Conservation (phyloP, 768 basidiomycete genomes). For the Macrolepiota albuminosa region DNA sequence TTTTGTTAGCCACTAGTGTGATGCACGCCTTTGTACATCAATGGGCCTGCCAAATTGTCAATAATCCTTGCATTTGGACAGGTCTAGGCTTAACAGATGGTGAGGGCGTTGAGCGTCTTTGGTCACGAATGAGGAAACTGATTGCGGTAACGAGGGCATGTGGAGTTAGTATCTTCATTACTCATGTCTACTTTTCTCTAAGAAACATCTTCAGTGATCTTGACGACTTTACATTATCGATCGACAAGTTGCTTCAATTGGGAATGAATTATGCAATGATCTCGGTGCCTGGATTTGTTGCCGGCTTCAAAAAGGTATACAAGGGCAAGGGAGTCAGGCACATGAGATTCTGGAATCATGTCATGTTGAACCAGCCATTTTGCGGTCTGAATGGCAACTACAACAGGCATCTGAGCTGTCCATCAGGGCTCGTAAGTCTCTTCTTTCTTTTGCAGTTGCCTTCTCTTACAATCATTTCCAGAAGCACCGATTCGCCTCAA, state of each 20-base stretch:
- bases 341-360: background rate
- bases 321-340: background rate
- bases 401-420: background rate
- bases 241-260: background rate
- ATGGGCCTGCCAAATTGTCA: too few relatives aligned
- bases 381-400: background rate
- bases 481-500: conserved; percentile 18
- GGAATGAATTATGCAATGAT: background rate
- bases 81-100: too few relatives aligned
- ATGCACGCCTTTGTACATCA: too few relatives aligned
- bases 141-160: background rate
- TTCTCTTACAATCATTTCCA: too few relatives aligned
- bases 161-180: too few relatives aligned
- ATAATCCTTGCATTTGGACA: too few relatives aligned
- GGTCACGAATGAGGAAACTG: too few relatives aligned
- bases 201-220: background rate
- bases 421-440: background rate
- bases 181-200: too few relatives aligned
- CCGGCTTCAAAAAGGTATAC: background rate
- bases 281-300: background rate
- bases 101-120: too few relatives aligned
- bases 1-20: too few relatives aligned
- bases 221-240: background rate
- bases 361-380: background rate
- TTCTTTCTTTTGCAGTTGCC: background rate